Conservation (phyloP, 2,329 filamentous ascomycete genomes). For the Alternaria postmessia region DNA sequence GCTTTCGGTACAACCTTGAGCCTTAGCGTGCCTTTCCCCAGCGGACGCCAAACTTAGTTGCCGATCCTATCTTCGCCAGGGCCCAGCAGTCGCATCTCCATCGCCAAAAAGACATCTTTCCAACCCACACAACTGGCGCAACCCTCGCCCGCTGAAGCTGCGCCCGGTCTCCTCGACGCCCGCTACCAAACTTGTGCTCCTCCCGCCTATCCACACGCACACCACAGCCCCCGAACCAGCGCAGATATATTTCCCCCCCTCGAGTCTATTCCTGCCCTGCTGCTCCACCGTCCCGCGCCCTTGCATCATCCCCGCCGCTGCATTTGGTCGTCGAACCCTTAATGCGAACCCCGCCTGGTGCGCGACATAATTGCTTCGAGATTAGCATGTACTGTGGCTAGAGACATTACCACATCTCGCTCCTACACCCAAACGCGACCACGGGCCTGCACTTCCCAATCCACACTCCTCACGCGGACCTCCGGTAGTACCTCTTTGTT, state of each 20-base stretch:
- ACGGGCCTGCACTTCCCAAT: constrained; percentile 40
- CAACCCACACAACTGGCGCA: constrained; percentile 13
- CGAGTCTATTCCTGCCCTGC: constrained; percentile 7
- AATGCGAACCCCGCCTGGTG: constrained; percentile 52
- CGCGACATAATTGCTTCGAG: constrained; percentile 50
- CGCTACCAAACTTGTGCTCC: constrained; percentile 8
- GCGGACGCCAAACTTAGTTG: constrained; percentile 31
- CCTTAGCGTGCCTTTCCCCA: constrained; percentile 26
- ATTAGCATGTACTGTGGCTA: constrained; percentile 51
- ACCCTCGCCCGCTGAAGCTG: constrained; percentile 4
- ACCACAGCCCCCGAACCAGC: not conserved
- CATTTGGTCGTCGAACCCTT: constrained; percentile 37
- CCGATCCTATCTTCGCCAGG: constrained; percentile 28
- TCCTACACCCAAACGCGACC: constrained; percentile 35
- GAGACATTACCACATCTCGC: constrained; percentile 7
- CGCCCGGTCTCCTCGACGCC: constrained; percentile 7
- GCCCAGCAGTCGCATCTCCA: constrained; percentile 19
- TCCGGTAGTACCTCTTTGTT: constrained; percentile 28
- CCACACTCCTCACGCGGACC: constrained; percentile 25
- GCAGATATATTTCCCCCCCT: constrained; percentile 6
- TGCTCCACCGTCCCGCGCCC: constrained; percentile 27
- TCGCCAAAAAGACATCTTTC: constrained; percentile 20
- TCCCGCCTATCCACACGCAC: not conserved
- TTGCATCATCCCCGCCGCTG: constrained; percentile 42
- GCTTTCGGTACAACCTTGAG: constrained; percentile 10